Evolutionary conservation across 2,329 filamentous ascomycete species (phyloP), one percentile per base, ranked within the genome.

Genomic region (Diaporthe capsici): DNA sequence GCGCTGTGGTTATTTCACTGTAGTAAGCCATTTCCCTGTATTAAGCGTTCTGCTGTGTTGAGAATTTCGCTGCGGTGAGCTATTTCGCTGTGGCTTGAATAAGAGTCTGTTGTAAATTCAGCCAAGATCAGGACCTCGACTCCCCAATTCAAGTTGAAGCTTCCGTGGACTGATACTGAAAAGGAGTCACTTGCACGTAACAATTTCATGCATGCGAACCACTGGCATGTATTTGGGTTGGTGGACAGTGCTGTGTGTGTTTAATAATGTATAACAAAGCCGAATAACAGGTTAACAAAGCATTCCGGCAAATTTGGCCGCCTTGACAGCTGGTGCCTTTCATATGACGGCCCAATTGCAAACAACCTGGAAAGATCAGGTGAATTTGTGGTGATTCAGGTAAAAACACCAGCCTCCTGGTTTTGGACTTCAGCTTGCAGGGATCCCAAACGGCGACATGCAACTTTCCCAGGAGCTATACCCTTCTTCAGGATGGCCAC

Each of bases 371-470:
- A 31, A 10, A 53, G 22, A 17, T 6, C 28, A 12, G 47, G 47
- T 51, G 44, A 25, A 51, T 9, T 34, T 67, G 42, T 31, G 9
- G 44, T 49, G 17, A 37, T 51, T 67, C 28, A 34, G 20, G 34
- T 49, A 49, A 68, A 53, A 51, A n/a, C 63, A 68, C 47, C 8
- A 65, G 63, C 63, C 63, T 25, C 65, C 65, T 68, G 31, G 22
- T n/a, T 68, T 68, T 25, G 47, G 31, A 20, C 31, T 53, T 22
- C 20, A 39, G 44, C 1, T 53, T 17, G n/a, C 65, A 68, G 47
- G 65, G 47, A 51, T 68, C 44, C 6, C 28, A 25, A 4, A 25
- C 6, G 20, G 28, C 28, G 22, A 13, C 12, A 17, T 22, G 31
- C 42, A 31, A 37, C 28, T 37, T 34, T 49, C 17, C 13, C 44